Conservation (phyloP, 1,284 basidiomycete species). For the Trametes polyzona region DNA sequence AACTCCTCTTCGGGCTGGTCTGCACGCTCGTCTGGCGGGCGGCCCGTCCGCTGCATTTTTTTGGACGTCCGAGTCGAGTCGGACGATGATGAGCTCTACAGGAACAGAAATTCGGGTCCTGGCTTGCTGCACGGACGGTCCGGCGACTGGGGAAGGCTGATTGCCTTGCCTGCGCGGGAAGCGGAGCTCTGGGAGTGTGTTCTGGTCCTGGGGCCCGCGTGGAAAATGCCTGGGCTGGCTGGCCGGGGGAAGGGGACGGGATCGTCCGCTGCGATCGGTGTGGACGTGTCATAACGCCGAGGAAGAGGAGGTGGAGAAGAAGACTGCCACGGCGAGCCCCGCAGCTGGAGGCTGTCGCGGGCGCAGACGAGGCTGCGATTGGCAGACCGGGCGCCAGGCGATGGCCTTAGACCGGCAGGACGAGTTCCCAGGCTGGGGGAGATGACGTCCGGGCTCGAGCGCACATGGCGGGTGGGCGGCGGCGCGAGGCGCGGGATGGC, state of each 20-base stretch:
- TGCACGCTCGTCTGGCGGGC: neutral
- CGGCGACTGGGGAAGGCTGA: neutral
- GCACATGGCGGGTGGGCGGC: conserved; percentile 8
- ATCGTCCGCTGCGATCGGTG: conserved; percentile 20
- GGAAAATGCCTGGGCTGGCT: neutral
- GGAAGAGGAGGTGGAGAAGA: neutral
- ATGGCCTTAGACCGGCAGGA: neutral
- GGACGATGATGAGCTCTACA: neutral
- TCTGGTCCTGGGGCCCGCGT: neutral
- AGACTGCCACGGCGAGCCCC: conserved; percentile 6
- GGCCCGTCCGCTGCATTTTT: conserved; percentile 9
- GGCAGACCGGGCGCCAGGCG: conserved; percentile 5
- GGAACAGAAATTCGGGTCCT: conserved; percentile 1
- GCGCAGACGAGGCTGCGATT: neutral
- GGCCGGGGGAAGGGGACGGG: neutral
- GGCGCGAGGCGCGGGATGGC: neutral
- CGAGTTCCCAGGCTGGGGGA: conserved; percentile 13
- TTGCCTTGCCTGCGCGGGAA: neutral
- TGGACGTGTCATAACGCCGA: conserved; percentile 5
- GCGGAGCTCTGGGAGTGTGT: neutral
- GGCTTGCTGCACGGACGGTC: neutral
- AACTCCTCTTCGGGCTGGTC: neutral
- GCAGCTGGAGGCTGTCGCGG: neutral
- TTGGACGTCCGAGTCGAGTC: neutral
- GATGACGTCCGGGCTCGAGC: conserved; percentile 7